These are phyloP conservation scores for Nannizziopsis barbatae DNA, from an alignment of 2,329 filamentous ascomycete genomes.

Conservation along the genomic window DNA sequence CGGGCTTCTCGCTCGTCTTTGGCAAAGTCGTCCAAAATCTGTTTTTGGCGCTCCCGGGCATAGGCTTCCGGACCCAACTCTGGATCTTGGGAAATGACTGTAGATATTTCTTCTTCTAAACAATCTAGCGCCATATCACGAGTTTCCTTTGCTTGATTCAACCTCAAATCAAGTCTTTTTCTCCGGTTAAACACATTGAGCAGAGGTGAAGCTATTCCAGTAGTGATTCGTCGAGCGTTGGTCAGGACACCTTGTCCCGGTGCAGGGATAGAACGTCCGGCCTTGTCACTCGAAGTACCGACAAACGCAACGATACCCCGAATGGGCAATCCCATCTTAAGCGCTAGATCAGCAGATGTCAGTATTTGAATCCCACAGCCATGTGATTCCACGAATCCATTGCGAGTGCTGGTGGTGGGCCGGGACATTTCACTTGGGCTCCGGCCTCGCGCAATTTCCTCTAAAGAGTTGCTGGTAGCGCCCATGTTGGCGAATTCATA, in stretches of 20 bases:
- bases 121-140: neutral
- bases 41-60: neutral
- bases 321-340: conserved; percentile 19
- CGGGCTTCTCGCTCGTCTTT: conserved; percentile 14
- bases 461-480: conserved; percentile 26
- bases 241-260: conserved; percentile 31
- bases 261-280: conserved; percentile 30
- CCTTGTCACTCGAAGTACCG: conserved; percentile 26
- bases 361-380: conserved; percentile 31
- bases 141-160: conserved; percentile 12
- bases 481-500: conserved; percentile 30
- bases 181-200: conserved; percentile 22
- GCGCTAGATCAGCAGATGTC: conserved; percentile 25
- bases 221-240: conserved; percentile 16
- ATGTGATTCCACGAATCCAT: conserved; percentile 30
- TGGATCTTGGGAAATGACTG: neutral
- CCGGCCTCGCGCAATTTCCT: conserved; percentile 22
- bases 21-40: conserved; percentile 12
- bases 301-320: conserved; percentile 25
- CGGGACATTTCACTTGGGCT: conserved; percentile 28
- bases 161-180: conserved; percentile 17
- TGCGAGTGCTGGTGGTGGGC: conserved; percentile 25
- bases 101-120: neutral
- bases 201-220: conserved; percentile 16
- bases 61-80: neutral